A percentile compares a stretch with the other conserved stretches of the same genome.
phyloP scores from a whole-genome alignment of 768 basidiomycete genomes.

The Baorangia bicolor region DNA sequence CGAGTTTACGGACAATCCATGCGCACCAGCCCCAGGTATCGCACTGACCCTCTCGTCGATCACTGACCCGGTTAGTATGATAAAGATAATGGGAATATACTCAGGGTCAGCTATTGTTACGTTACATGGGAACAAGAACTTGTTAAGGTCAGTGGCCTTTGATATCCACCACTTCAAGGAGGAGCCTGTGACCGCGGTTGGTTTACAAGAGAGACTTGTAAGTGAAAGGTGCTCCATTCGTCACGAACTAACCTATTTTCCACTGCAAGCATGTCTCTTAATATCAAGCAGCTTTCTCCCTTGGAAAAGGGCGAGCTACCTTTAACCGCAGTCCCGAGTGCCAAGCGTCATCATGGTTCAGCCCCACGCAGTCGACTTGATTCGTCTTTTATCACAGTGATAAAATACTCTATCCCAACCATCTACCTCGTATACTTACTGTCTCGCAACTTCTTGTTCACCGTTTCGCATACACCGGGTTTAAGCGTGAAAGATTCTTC shows the following conservation, averaged over 20 bases:
- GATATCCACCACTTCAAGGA: neutral
- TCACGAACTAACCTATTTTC: neutral
- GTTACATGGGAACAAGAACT: neutral
- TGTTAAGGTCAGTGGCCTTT: too few relatives aligned
- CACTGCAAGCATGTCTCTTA: constrained; percentile 8
- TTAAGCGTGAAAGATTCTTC: neutral
- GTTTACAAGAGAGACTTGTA: neutral
- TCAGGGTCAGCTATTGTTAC: neutral
- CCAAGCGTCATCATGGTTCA: neutral
- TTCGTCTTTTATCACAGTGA: constrained; percentile 5
- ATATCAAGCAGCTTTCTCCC: constrained; percentile 10
- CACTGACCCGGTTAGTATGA: neutral
- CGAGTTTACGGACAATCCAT: neutral
- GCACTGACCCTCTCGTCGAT: neutral
- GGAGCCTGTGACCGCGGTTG: neutral
- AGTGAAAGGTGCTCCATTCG: neutral
- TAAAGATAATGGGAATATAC: neutral
- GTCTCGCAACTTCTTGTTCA: constrained; percentile 7
- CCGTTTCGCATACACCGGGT: neutral
- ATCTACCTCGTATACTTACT: constrained; percentile 21
- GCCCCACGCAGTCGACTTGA: neutral
- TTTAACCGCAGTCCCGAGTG: constrained; percentile 1
- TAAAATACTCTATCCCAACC: constrained; percentile 21
- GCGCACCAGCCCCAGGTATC: too few relatives aligned
- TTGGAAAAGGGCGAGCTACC: constrained; percentile 22